A percentile compares a stretch with the other conserved stretches of the same genome.
Conservation (phyloP, 2,329 filamentous ascomycete genomes). For the Bertia moriformis region DNA sequence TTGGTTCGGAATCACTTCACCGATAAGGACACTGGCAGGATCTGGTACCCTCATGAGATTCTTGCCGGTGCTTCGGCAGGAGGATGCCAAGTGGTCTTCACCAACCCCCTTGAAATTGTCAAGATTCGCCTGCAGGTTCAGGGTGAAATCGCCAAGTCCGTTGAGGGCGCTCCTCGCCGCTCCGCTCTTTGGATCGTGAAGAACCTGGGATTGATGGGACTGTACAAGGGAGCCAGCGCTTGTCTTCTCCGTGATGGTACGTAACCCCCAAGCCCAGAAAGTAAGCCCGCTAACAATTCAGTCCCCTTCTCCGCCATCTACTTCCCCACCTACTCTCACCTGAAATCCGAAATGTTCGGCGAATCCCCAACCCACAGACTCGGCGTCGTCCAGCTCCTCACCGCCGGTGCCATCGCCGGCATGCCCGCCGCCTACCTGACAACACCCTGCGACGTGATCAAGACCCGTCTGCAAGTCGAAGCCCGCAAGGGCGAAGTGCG, state of each 20-base stretch:
- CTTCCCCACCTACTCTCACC: conserved; percentile 89
- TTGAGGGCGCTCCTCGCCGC: conserved; percentile 64
- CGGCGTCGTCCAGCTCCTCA: conserved; percentile 77
- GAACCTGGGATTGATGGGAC: conserved; percentile 80
- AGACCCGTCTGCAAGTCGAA: conserved; percentile 94
- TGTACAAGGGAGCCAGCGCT: conserved; percentile 93
- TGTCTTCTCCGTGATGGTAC: conserved; percentile 70
- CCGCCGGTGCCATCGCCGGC: conserved; percentile 83
- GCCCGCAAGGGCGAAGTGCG: conserved; percentile 83
- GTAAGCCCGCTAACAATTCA: no score
- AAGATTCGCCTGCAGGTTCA: conserved; percentile 98
- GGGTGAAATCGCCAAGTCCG: conserved; percentile 81
- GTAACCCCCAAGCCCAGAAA: neutral
- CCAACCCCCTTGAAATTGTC: conserved; percentile 95
- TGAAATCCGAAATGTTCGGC: conserved; percentile 89
- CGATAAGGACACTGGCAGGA: conserved; percentile 58
- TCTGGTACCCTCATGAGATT: conserved; percentile 59
- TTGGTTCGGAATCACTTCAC: conserved; percentile 66
- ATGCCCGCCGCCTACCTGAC: conserved; percentile 91
- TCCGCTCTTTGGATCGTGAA: conserved; percentile 96
- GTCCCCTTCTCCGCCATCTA: conserved; percentile 98
- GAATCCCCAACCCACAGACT: conserved; percentile 78
- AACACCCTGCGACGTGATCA: conserved; percentile 96
- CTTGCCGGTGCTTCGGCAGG: conserved; percentile 80
- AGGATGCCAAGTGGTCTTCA: conserved; percentile 95